A percentile compares a stretch with the other conserved stretches of the same genome.
Evolutionary conservation across 345 rosid species (phyloP).

Genomic region (Eucalyptus guilfoylei): DNA sequence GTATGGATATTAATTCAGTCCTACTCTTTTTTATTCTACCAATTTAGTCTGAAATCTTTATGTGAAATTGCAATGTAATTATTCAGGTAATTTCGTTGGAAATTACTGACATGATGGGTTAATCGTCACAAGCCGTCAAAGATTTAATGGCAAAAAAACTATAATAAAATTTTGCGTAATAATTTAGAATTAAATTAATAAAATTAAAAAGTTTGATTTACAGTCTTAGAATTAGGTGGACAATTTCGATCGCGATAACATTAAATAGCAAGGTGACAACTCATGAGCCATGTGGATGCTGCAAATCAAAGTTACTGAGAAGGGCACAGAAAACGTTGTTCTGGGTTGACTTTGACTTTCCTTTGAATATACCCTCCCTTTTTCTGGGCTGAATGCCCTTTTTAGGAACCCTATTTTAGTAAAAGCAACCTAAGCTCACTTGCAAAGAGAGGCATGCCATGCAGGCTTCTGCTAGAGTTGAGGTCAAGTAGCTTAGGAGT

Average conservation of each 20-base stretch:
- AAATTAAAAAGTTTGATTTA: too few species aligned
- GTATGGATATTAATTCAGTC: accelerated
- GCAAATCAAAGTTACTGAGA: background rate
- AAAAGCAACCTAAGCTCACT: background rate
- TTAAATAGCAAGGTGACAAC: background rate
- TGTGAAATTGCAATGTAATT: too few species aligned
- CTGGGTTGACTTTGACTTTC: background rate
- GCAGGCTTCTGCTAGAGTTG: background rate
- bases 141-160: background rate
- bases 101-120: background rate
- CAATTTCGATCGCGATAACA: accelerated
- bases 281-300: background rate
- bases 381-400: background rate
- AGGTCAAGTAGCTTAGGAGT: background rate
- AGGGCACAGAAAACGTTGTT: accelerated
- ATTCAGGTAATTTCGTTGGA: too few species aligned
- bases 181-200: too few species aligned
- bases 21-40: accelerated
- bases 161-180: too few species aligned
- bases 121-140: accelerated
- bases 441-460: background rate
- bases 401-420: background rate
- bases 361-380: background rate
- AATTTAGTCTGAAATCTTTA: background rate
- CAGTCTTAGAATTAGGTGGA: background rate